A percentile compares a stretch with the other conserved stretches of the same genome.
phyloP scores from a whole-genome alignment of 305 asterid species.

The Ilex paraguariensis region DNA sequence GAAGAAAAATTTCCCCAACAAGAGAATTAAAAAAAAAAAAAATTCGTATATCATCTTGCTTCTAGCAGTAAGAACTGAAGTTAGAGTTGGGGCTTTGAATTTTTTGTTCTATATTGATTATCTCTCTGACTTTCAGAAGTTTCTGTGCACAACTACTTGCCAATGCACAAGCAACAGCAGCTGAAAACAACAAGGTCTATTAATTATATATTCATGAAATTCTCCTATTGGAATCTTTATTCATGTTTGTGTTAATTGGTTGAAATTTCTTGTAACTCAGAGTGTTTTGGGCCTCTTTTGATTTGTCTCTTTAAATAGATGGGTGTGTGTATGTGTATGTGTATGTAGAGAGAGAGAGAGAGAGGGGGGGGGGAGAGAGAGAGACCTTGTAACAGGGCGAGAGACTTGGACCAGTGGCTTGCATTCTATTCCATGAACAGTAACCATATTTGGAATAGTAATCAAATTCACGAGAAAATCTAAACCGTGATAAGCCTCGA shows the following conservation, averaged over 20 bases:
- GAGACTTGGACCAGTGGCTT: slow-evolving; percentile 64
- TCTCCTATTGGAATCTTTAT: no score
- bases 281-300: no score
- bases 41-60: slow-evolving; percentile 46
- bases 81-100: slow-evolving; percentile 51
- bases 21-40: neutral
- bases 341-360: no score
- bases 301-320: neutral
- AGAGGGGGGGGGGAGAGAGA: neutral
- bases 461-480: neutral
- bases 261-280: no score
- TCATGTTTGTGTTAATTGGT: no score
- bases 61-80: slow-evolving; percentile 81
- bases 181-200: neutral
- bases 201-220: no score
- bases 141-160: slow-evolving; percentile 19
- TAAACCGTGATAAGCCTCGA: neutral
- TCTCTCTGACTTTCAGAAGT: slow-evolving; percentile 17
- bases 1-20: neutral
- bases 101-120: slow-evolving; percentile 31
- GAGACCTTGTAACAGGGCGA: slow-evolving; percentile 78
- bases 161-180: slow-evolving; percentile 24
- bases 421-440: slow-evolving; percentile 44
- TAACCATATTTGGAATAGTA: slow-evolving; percentile 24
- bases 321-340: no score